A percentile compares a stretch with the other conserved stretches of the same genome.
Conservation (phyloP, 768 basidiomycete genomes). For the Lentinula boryana region DNA sequence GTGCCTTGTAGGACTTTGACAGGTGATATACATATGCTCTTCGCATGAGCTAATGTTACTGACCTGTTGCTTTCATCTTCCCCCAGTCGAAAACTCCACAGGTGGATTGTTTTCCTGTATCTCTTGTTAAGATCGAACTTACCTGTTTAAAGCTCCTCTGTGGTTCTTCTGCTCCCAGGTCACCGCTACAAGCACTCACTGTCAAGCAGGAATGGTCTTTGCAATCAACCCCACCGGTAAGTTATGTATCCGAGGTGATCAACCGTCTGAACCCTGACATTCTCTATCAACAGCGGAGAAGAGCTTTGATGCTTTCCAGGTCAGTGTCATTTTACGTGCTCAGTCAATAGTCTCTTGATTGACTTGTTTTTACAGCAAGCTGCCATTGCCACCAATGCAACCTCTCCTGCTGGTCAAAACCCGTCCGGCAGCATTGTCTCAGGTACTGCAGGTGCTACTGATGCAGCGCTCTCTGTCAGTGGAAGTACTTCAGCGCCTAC, state of each 20-base stretch:
- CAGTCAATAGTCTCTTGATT: background rate
- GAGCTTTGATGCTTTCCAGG: conserved; percentile 44
- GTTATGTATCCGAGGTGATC: background rate
- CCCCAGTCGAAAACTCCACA: background rate
- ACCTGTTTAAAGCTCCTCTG: conserved; percentile 25
- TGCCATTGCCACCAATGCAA: conserved; percentile 16
- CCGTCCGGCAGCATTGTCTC: conserved; percentile 6
- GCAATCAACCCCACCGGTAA: conserved; percentile 41
- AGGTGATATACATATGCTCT: background rate
- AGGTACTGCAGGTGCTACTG: conserved; percentile 4
- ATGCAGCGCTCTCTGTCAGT: conserved; percentile 9
- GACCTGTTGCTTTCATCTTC: background rate
- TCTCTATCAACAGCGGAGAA: conserved; percentile 24
- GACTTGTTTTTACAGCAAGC: background rate
- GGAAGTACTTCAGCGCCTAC: conserved; percentile 1
- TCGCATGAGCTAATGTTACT: too few relatives aligned
- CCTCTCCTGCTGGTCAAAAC: conserved; percentile 6
- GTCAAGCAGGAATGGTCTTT: conserved; percentile 55
- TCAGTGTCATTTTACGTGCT: conserved; percentile 6
- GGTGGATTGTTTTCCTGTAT: background rate
- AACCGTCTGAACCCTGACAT: background rate
- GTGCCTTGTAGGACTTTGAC: background rate
- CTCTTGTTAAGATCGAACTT: background rate
- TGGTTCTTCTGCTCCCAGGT: conserved; percentile 63
- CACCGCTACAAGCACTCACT: conserved; percentile 18